These are phyloP conservation scores for Tolypocladium pustulatum DNA, from an alignment of 2,329 filamentous ascomycete species.

Conservation along the genomic window DNA sequence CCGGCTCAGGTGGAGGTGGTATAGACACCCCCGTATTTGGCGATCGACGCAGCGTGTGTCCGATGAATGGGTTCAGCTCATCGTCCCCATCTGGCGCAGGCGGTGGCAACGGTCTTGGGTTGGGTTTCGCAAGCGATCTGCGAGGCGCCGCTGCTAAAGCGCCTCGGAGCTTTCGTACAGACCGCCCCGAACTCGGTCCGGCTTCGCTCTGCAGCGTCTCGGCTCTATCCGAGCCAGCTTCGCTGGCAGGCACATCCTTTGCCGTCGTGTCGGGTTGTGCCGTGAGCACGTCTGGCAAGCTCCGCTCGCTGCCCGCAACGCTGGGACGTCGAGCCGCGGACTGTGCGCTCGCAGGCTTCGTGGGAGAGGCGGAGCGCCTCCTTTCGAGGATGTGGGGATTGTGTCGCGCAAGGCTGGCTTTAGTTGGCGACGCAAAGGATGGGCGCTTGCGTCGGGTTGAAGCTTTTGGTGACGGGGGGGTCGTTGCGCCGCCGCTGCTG, in stretches of 20 bases:
- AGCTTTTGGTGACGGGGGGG: slow-evolving; percentile 6
- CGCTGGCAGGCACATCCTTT: slow-evolving; percentile 12
- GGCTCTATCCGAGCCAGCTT: slow-evolving; percentile 10
- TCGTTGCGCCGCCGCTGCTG: slow-evolving; percentile 10
- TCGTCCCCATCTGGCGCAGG: slow-evolving; percentile 22
- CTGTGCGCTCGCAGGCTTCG: slow-evolving; percentile 11
- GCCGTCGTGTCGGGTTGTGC: slow-evolving; percentile 18
- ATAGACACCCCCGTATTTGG: slow-evolving; percentile 19
- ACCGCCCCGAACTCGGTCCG: slow-evolving; percentile 7
- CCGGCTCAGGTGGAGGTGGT: slow-evolving; percentile 41
- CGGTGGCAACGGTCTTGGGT: slow-evolving; percentile 35
- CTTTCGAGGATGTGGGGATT: slow-evolving; percentile 47
- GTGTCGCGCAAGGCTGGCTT: slow-evolving; percentile 49
- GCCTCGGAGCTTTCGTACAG: slow-evolving; percentile 11
- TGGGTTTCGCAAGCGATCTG: slow-evolving; percentile 30
- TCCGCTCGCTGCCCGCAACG: slow-evolving; percentile 9
- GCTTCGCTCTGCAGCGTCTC: slow-evolving; percentile 5
- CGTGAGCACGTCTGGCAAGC: slow-evolving; percentile 15
- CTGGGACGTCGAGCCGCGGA: not conserved
- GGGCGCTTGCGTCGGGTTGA: slow-evolving; percentile 26
- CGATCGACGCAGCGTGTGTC: slow-evolving; percentile 15
- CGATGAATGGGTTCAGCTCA: slow-evolving; percentile 18
- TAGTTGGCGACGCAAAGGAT: slow-evolving; percentile 59
- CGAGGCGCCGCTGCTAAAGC: slow-evolving; percentile 24
- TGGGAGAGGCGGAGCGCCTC: slow-evolving; percentile 25